Conservation (phyloP, 306 rosid species). For the Prunus mira region DNA sequence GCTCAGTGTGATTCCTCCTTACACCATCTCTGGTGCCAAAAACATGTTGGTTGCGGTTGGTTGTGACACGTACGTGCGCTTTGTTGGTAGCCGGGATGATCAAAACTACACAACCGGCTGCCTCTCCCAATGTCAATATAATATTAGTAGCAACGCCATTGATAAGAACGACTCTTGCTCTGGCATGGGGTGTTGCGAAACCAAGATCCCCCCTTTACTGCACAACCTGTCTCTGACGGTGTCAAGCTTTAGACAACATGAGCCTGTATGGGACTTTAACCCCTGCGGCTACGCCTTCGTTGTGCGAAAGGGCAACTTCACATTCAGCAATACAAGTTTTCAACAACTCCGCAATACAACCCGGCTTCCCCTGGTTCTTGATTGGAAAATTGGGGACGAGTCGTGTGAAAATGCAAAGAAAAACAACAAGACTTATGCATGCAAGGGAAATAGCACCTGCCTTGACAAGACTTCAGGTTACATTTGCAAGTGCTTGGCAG, state of each 20-base stretch:
- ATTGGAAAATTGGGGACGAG: slow-evolving; percentile 3
- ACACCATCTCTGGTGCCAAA: no score
- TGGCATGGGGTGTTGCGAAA: slow-evolving; percentile 18
- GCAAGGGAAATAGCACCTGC: not conserved
- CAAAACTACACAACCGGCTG: not conserved
- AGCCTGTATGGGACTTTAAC: not conserved
- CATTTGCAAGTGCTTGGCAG: slow-evolving; percentile 7
- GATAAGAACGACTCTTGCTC: not conserved
- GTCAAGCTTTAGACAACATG: no score
- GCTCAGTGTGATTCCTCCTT: no score
- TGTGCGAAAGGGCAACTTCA: not conserved
- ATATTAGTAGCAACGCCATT: not conserved
- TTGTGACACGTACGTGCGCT: not conserved
- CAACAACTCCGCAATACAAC: not conserved
- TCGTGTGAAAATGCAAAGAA: not conserved
- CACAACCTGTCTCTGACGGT: not conserved
- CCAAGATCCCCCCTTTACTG: not conserved
- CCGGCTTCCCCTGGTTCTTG: not conserved
- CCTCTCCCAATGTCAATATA: not conserved
- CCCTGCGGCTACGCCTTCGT: slow-evolving; percentile 18
- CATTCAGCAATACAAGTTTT: not conserved
- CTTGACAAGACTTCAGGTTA: not conserved
- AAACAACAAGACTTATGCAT: not conserved
- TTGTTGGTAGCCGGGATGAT: not conserved
- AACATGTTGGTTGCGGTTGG: not conserved